Percentiles rank a stretch among this genome's conserved stretches.
phyloP scores from a whole-genome alignment of 179 eudicot genomes.

The Gypsophila paniculata region DNA sequence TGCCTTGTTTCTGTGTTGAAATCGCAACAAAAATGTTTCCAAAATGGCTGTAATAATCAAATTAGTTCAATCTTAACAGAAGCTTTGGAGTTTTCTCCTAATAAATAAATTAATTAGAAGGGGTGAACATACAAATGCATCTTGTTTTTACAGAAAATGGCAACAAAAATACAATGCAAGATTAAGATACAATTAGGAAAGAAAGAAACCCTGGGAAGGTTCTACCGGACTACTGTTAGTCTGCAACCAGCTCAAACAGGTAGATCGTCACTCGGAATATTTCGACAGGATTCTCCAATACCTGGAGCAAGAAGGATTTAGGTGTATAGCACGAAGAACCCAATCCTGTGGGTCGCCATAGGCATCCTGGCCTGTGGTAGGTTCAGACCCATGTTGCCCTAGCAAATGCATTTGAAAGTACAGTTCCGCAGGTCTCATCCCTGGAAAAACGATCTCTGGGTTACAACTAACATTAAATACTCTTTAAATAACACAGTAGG shows the following conservation, averaged over 20 bases:
- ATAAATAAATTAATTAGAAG: not conserved
- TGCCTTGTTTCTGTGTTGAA: not conserved
- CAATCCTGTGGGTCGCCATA: conserved; percentile 43
- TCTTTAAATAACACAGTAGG: not conserved
- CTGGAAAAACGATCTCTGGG: conserved; percentile 26
- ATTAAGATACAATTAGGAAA: conserved; percentile 3
- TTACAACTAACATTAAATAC: conserved; percentile 4
- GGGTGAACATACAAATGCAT: not conserved
- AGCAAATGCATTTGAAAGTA: conserved; percentile 86
- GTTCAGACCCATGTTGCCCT: conserved; percentile 35
- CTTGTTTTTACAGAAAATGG: conserved; percentile 4
- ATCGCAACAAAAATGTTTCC: not conserved
- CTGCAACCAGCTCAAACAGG: not conserved
- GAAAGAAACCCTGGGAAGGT: not conserved
- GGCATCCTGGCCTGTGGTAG: conserved; percentile 30
- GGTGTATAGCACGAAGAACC: conserved; percentile 74
- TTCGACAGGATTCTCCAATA: conserved; percentile 67
- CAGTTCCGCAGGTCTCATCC: conserved; percentile 66
- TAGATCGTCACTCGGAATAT: conserved; percentile 11
- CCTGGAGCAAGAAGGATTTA: conserved; percentile 75
- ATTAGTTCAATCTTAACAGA: not conserved
- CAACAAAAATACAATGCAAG: not conserved
- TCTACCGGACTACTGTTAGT: not conserved
- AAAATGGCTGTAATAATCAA: too few relatives aligned
- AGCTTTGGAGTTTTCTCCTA: too few relatives aligned